These are phyloP conservation scores for Paralagenidium karlingii DNA, from an alignment of 352 stramenopile species.

Conservation along the genomic window DNA sequence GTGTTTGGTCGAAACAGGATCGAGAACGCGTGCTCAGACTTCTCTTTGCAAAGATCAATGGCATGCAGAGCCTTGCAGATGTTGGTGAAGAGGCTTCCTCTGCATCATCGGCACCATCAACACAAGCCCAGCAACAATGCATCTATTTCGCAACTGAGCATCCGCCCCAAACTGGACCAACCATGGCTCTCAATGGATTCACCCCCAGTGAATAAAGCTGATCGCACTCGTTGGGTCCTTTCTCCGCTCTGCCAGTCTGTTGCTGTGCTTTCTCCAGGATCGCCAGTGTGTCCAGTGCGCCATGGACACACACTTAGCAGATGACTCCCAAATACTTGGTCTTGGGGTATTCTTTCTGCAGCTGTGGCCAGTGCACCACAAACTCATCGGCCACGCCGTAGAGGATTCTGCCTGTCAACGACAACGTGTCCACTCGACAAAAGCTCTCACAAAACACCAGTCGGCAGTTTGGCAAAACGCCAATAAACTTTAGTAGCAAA, in stretches of 20 bases:
- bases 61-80: slow-evolving; percentile 44
- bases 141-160: too few species aligned
- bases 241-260: too few species aligned
- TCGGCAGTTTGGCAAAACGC: slow-evolving; percentile 42
- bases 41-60: slow-evolving; percentile 92
- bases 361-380: slow-evolving; percentile 89
- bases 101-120: too few species aligned
- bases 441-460: slow-evolving; percentile 94
- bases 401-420: slow-evolving; percentile 87
- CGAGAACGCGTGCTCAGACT: slow-evolving; percentile 85
- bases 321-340: slow-evolving; percentile 82
- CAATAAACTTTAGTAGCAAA: slow-evolving; percentile 76
- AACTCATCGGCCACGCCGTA: slow-evolving; percentile 91
- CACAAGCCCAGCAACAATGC: too few species aligned
- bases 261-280: too few species aligned
- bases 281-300: too few species aligned
- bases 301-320: slow-evolving; percentile 59
- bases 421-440: slow-evolving; percentile 86
- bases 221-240: too few species aligned
- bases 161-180: too few species aligned
- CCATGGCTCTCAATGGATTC: too few species aligned
- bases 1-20: slow-evolving; percentile 39
- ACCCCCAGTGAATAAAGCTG: too few species aligned
- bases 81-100: too few species aligned
- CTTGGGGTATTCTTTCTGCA: slow-evolving; percentile 69